A percentile compares a stretch with the other conserved stretches of the same genome.
These are phyloP conservation scores for Sugiyamaella smithiae DNA, from an alignment of 805 yeast genomes.

Conservation along the genomic window DNA sequence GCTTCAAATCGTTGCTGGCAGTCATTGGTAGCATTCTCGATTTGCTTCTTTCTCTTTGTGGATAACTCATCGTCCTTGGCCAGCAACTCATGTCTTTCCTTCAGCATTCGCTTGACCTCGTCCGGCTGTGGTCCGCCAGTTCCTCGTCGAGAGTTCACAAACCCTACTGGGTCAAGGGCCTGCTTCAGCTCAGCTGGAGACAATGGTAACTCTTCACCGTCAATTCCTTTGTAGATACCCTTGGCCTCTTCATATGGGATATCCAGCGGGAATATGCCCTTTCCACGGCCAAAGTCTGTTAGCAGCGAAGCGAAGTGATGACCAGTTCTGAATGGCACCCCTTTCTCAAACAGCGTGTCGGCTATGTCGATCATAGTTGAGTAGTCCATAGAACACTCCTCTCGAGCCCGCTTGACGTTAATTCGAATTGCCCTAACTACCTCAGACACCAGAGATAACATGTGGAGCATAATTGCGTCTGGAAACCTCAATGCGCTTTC, in stretches of 20 bases:
- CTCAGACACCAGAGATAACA: slow-evolving; percentile 13
- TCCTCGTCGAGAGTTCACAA: slow-evolving; percentile 11
- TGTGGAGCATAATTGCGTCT: slow-evolving; percentile 11
- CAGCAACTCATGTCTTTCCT: slow-evolving; percentile 2
- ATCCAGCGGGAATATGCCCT: slow-evolving; percentile 12
- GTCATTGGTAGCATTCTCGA: neutral
- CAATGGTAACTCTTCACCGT: slow-evolving; percentile 9
- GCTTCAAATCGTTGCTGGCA: neutral
- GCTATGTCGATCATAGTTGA: slow-evolving; percentile 18
- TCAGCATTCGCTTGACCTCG: slow-evolving; percentile 12
- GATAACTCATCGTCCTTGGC: slow-evolving; percentile 1
- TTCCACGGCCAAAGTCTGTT: slow-evolving; percentile 15
- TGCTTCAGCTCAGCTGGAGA: slow-evolving; percentile 10
- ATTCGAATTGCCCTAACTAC: slow-evolving; percentile 7
- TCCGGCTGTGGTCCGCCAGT: slow-evolving; percentile 17
- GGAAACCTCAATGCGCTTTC: slow-evolving; percentile 14
- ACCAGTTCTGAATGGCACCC: slow-evolving; percentile 16
- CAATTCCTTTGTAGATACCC: slow-evolving; percentile 9
- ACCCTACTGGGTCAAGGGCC: slow-evolving; percentile 15
- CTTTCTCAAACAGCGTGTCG: slow-evolving; percentile 15
- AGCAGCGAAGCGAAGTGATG: slow-evolving; percentile 17
- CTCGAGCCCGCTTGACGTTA: slow-evolving; percentile 13
- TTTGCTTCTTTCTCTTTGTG: neutral
- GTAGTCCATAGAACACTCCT: slow-evolving; percentile 16
- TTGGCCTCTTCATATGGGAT: slow-evolving; percentile 12